Base-by-base conservation (phyloP, 1,139 yeast species). In the Maudiozyma humilis region DNA sequence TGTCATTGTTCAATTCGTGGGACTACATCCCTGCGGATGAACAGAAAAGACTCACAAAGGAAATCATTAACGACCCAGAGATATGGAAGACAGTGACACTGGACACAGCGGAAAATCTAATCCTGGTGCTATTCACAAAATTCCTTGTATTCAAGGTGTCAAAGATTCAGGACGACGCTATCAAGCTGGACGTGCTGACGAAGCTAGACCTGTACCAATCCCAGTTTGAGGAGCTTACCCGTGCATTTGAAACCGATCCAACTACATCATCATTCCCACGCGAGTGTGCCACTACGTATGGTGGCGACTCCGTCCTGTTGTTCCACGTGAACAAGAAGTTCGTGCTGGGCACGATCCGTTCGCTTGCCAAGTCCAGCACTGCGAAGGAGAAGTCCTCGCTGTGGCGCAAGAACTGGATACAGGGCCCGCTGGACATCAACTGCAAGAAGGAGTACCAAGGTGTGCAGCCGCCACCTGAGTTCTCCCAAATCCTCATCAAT, bases 1-100 rank as follows among this genome's bases (percentile, higher is more conserved):
- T 55, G 2, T 52, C 55, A 20, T 38, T 59, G 7, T 62, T 62
- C 43, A 63, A 61, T 43, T 48, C 50, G 3, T 63, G 67, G 67
- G 38, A 41, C 3, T 43, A 33, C 31, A 43, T 62, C 3, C 54
- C 63, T 1, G 5, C 16, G 2, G 38, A 40, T 3, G 30, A 41
- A 8, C 50, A 45, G 31, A 23, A 32, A 6, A 23, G 30, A 3
- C 8, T 54, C 15, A 41, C 48, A n/a, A 32, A 39, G 2, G 20
- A 36, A 4, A 31, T 55, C n/a, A 12, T 54, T 1, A 38, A 44
- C n/a, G 31, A 45, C 36, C 23, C 42, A 14, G 14, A 32, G 2
- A 19, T 39, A 13, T 43, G 38, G 35, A 16, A 18, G 6, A 19
- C 18, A 31, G 14, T 44, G 18, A 36, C 38, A 2, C 25, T 41